Base-by-base conservation (phyloP, 257 asterid genomes). In the Capsicum chinense region DNA sequence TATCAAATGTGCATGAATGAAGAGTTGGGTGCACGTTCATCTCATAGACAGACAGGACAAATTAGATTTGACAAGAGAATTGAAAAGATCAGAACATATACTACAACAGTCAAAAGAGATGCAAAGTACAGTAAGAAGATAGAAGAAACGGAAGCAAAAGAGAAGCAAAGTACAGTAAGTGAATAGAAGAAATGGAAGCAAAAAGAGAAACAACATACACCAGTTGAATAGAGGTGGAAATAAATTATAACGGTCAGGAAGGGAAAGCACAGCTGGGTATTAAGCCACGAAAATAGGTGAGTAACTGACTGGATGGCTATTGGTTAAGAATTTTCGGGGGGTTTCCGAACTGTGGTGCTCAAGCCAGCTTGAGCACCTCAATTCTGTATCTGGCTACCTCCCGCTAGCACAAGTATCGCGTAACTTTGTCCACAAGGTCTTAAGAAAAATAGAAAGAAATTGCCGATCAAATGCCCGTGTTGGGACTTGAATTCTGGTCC, bases 1-100 rank as follows among this genome's bases (percentile, higher is more conserved):
- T 6, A 78, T 50, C 63, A 76, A 76, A 4, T 76, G 26, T 76
- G 63, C 62, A 74, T 26, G 73, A 66, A 66, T 37, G 19, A 66
- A 33, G 73, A 66, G 19, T 35, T 13, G 48, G n/a, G 5, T 7
- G 6, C 48, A 66, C 6, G 73, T 35, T 66, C 48, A 12, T 66
- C 47, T 66, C 73, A 66, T 35, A 3, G 48, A 35, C 33, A 66
- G 48, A 7, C 4, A 6, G 17, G 17, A 64, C 17, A 64, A 64
- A 64, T 33, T 2, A 64, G 44, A 33, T 64, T 35, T 64, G 44
- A 9, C 71, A 64, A 26, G 44, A 26, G 71, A 64, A 63, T 11
- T 13, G 4, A 62, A 64, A 44, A 64, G 33, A 64, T 64, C 12
- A 13, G 44, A 64, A 64, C 42, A 64, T 64, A 33, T 26, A 64